A percentile compares a stretch with the other conserved stretches of the same genome.
Evolutionary conservation across 2,329 filamentous ascomycete species (phyloP).

Genomic region (Penicillium sp.): DNA sequence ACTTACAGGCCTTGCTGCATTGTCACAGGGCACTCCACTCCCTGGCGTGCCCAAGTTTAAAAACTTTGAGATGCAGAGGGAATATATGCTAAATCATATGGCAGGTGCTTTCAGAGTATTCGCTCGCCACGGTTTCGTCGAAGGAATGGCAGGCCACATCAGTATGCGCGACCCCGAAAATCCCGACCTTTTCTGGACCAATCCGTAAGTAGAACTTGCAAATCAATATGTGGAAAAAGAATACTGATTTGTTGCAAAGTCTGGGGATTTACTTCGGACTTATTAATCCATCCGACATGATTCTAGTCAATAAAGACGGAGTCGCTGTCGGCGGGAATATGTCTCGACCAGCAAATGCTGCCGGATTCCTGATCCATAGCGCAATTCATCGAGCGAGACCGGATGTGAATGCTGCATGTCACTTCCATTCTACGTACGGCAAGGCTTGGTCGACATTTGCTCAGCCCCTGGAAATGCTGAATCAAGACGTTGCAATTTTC

Average conservation of each 20-base stretch:
- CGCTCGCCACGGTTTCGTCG: slow-evolving; percentile 16
- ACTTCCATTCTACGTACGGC: slow-evolving; percentile 48
- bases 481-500: slow-evolving; percentile 59
- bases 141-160: slow-evolving; percentile 44
- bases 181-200: slow-evolving; percentile 39
- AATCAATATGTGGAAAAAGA: neutral
- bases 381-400: slow-evolving; percentile 57
- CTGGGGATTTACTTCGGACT: slow-evolving; percentile 48
- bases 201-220: slow-evolving; percentile 26
- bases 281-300: slow-evolving; percentile 44
- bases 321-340: slow-evolving; percentile 41
- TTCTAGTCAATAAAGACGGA: slow-evolving; percentile 47
- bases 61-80: neutral
- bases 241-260: neutral
- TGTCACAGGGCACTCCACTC: neutral
- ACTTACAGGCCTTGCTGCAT: neutral
- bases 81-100: slow-evolving; percentile 34
- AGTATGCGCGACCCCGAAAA: slow-evolving; percentile 41
- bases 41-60: neutral
- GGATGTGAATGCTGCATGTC: slow-evolving; percentile 48
- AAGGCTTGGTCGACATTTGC: slow-evolving; percentile 47
- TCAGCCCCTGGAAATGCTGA: slow-evolving; percentile 45
- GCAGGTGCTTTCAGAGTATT: slow-evolving; percentile 43
- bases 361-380: slow-evolving; percentile 50
- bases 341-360: slow-evolving; percentile 42